These are phyloP conservation scores for Aspergillaceae sp. DNA, from an alignment of 2,329 filamentous ascomycete genomes.

Conservation along the genomic window DNA sequence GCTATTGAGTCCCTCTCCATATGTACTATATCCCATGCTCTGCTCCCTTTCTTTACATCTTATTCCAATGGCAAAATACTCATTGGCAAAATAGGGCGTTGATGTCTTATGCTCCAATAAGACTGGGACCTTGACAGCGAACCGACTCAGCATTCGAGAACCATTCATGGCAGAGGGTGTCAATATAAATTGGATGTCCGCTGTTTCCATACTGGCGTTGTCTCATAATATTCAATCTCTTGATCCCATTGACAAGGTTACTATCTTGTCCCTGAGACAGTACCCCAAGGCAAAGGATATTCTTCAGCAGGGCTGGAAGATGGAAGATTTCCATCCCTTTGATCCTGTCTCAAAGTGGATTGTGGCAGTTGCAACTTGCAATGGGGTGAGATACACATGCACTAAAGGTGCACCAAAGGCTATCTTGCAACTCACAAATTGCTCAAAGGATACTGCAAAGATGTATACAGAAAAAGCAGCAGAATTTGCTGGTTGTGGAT, in stretches of 20 bases:
- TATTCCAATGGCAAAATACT: too few relatives aligned
- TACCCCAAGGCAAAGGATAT: slow-evolving; percentile 70
- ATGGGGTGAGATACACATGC: slow-evolving; percentile 61
- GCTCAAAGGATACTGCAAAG: slow-evolving; percentile 54
- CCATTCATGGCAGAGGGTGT: slow-evolving; percentile 68
- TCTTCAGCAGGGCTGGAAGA: slow-evolving; percentile 63
- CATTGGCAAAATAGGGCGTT: slow-evolving; percentile 43
- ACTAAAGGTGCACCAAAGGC: slow-evolving; percentile 72
- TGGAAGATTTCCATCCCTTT: slow-evolving; percentile 61
- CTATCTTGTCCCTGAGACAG: slow-evolving; percentile 62
- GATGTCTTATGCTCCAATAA: slow-evolving; percentile 75
- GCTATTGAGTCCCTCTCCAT: slow-evolving; percentile 59
- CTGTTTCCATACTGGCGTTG: slow-evolving; percentile 64
- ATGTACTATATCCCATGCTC: too few relatives aligned
- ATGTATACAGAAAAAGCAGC: slow-evolving; percentile 63
- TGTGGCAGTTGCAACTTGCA: slow-evolving; percentile 59
- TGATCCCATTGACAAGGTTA: slow-evolving; percentile 73
- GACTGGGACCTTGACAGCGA: slow-evolving; percentile 61
- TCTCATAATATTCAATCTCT: slow-evolving; percentile 71
- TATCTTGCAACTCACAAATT: slow-evolving; percentile 60
- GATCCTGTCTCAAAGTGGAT: slow-evolving; percentile 75
- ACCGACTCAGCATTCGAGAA: slow-evolving; percentile 65
- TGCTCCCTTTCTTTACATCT: too few relatives aligned
- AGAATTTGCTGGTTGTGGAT: slow-evolving; percentile 68
- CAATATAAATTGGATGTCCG: slow-evolving; percentile 78